Base-by-base conservation (phyloP, 2,329 filamentous ascomycete genomes). In the Diaporthe velutina region DNA sequence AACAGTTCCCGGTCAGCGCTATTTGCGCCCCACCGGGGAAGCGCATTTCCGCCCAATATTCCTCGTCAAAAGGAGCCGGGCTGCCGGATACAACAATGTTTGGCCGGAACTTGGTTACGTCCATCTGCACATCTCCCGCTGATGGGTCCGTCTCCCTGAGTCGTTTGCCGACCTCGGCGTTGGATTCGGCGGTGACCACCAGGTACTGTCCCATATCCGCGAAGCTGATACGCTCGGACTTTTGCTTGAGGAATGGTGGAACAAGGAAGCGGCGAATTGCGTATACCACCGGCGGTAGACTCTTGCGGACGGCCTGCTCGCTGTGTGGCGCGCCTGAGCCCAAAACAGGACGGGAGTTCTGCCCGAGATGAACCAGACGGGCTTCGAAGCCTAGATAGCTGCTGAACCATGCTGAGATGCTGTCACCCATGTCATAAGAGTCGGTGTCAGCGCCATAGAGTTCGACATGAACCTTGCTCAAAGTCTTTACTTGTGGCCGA, bases 71-170 rank as follows among this genome's bases (percentile, higher is more conserved):
- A 7, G 64, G 64, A 4, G 64, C 30, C 9, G 64, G 64, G 45
- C 64, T 68, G 1, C 64, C 64, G 25, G 64, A 68, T 0, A 68
- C 48, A 30, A 68, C 33, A 1, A 68, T 40, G 64, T 68, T 68
- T 9, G 64, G 64, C 33, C 64, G 30, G 64, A 68, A 68, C 48
- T 68, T 68, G 64, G 64, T 68, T 22, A 68, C 17, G 33, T 68
- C 64, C 64, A 68, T 68, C n/a, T 68, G 45, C 64, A 54, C 33
- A 5, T 40, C 10, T 22, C 64, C 64, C 4, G 64, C 64, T 33
- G 64, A 68, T 4, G 64, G 48, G n/a, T 68, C 64, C n/a, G 48
- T 68, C 33, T 68, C 64, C 8, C 64, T 30, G 4, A 68, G 64
- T 48, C 64, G 64, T 17, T 48, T 38, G 48, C 64, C 64, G 17